A percentile compares a stretch with the other conserved stretches of the same genome.
phyloP scores from a whole-genome alignment of 768 basidiomycete genomes.

The Exidia glandulosa region DNA sequence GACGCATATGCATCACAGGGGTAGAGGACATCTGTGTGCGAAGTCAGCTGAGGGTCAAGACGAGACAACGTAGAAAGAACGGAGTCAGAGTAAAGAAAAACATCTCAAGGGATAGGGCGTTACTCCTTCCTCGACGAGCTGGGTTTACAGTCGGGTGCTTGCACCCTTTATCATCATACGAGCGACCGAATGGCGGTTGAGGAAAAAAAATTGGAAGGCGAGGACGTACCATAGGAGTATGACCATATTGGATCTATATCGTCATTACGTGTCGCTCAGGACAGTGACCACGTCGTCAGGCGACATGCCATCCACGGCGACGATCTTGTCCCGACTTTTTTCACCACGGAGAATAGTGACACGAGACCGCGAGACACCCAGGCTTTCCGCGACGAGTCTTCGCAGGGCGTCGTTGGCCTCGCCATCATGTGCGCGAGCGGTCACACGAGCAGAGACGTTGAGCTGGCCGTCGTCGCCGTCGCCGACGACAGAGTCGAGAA shows the following conservation, averaged over 20 bases:
- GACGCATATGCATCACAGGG: no score
- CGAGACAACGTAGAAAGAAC: no score
- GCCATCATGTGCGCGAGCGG: not conserved
- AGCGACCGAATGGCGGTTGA: no score
- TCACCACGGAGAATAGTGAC: not conserved
- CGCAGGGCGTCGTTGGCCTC: not conserved
- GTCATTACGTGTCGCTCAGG: not conserved
- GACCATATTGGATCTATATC: not conserved
- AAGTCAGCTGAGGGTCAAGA: no score
- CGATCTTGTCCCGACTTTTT: not conserved
- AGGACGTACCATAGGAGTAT: not conserved
- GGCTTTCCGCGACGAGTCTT: not conserved
- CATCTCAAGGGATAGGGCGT: not conserved
- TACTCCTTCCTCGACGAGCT: constrained; percentile 1
- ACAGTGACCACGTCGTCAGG: not conserved
- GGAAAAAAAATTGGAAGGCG: no score
- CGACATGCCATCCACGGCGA: not conserved
- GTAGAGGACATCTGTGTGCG: no score
- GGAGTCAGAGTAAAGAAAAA: not conserved
- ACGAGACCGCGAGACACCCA: not conserved
- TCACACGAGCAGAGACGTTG: not conserved
- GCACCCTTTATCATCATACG: not conserved
- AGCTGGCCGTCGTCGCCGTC: no score
- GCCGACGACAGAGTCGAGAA: not conserved
- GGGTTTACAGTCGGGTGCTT: not conserved